These are phyloP conservation scores for Chaetomiaceae sp. DNA, from an alignment of 2,329 filamentous ascomycete species.

Conservation along the genomic window DNA sequence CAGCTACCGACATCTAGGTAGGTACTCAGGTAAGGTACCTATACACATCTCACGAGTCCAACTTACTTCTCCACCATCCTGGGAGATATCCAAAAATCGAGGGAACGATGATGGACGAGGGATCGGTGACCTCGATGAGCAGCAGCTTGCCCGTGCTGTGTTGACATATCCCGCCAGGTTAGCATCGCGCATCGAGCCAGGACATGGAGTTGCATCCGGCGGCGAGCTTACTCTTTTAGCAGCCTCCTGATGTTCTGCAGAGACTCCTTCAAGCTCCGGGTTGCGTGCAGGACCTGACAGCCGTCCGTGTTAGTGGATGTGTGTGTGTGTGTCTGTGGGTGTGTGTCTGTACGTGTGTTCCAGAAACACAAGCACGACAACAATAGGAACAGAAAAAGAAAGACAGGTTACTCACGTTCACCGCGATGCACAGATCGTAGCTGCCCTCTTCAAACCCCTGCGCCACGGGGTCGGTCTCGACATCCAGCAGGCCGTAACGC, in stretches of 20 bases:
- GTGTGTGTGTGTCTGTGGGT: no score
- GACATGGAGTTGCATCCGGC: no score
- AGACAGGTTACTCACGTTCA: slow-evolving; percentile 19
- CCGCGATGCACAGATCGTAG: slow-evolving; percentile 33
- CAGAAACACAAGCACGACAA: no score
- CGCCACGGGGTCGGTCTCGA: slow-evolving; percentile 23
- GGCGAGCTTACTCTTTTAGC: slow-evolving; percentile 11
- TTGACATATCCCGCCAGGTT: neutral
- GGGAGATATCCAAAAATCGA: slow-evolving; percentile 21
- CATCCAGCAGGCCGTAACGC: slow-evolving; percentile 26
- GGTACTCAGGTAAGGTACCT: no score
- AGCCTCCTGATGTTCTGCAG: slow-evolving; percentile 28
- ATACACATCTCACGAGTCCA: no score
- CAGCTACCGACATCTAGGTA: no score
- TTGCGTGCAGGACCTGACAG: slow-evolving; percentile 28
- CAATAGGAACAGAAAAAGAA: no score
- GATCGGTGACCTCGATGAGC: slow-evolving; percentile 11
- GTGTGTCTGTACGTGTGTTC: no score
- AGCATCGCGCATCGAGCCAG: neutral
- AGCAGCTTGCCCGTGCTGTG: slow-evolving; percentile 30
- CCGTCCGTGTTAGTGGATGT: no score
- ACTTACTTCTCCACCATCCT: slow-evolving; percentile 28
- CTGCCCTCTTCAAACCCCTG: slow-evolving; percentile 28
- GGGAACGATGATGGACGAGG: neutral
- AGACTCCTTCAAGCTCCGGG: slow-evolving; percentile 22